Evolutionary conservation across 2,329 filamentous ascomycete species (phyloP), one percentile per base, ranked within the genome.

Genomic region (Eutypella sp.): DNA sequence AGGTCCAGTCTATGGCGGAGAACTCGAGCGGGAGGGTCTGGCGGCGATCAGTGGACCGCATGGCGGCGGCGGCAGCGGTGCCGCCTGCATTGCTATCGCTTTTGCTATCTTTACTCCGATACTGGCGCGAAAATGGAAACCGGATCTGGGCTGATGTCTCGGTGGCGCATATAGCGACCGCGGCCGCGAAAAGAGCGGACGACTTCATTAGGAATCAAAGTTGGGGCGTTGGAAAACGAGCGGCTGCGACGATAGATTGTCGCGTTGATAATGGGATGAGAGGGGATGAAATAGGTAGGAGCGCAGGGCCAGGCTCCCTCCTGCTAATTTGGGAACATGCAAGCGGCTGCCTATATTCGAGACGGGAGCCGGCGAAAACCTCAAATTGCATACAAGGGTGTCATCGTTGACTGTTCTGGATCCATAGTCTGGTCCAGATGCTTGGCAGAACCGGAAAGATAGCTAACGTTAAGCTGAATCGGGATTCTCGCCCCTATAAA

Each of bases 111-210:
- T n/a, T n/a, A n/a, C n/a, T n/a, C n/a, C n/a, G 29, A 15, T 23
- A 24, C 11, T 43, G 45, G 40, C 48, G 41, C 33, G 42, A 34
- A 31, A 47, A 50, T n/a, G 48, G 48, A 27, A 50, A 22, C 16
- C 34, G 48, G 18, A 50, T 8, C 20, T 50, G 48, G 33, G 48
- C 40, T 24, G 23, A 20, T 4, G 36, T 42, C 16, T 19, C 40
- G 33, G 27, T 18, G 16, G 27, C 33, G 39, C 39, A 6, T 7
- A 13, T 7, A 29, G 13, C 39, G 16, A 29, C 27, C 37, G 37
- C 31, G 6, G 44, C 44, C 39, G 33, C 36, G 31, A 40, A 47
- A 45, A 19, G 48, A 43, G 29, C 40, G 48, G 48, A 50, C 47
- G 45, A 42, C 48, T 43, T 50, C 48, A 50, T 50, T 2, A 34